Evolutionary conservation across 2,329 filamentous ascomycete species (phyloP), one percentile per base, ranked within the genome.

Genomic region (Corinectria fuckeliana): DNA sequence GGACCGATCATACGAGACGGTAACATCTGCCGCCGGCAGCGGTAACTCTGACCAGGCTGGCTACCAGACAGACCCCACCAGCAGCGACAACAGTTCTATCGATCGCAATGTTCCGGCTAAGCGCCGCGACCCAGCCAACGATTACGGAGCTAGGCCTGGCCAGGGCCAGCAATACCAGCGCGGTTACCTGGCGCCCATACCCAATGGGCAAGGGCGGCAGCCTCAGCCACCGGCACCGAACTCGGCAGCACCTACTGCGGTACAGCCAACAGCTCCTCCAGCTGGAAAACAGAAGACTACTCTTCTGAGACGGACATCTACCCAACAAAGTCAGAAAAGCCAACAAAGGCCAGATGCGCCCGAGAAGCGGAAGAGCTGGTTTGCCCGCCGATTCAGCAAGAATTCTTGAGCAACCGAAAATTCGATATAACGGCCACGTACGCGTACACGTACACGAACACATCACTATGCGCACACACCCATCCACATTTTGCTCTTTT

Each of bases 41-140:
- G 91, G 88, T 49, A 90, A 86, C 67, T 87, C 89, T 63, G 93
- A 97, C 58, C 88, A 88, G 11, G 88, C 86, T 72, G 89, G 88
- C 56, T 93, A 95, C 75, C 89, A 89, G 65, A 96, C 92, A 60
- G 93, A 97, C 72, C 93, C 91, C 39, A 79, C 84, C 56, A 95
- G 91, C 78, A 97, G 93, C 72, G 91, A 97, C 72, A 96, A 96
- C 78, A 96, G 92, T 78, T 96, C 92, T 2, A 86, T 96, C 67
- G 92, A 97, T 72, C 88, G 92, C 62, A 80, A 88, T 21, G 84
- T 88, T 50, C 80, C 81, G 5, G 78, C 81, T 32, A 84, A 85
- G 68, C 84, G 81, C 57, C 71, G 70, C 25, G 83, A 88, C 48
- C 82, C 83, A 7, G 71, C 77, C 5, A 88, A 90, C 53, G 84